A percentile compares a stretch with the other conserved stretches of the same genome.
phyloP scores from a whole-genome alignment of 805 yeast species.

The Clavispora fructus region DNA sequence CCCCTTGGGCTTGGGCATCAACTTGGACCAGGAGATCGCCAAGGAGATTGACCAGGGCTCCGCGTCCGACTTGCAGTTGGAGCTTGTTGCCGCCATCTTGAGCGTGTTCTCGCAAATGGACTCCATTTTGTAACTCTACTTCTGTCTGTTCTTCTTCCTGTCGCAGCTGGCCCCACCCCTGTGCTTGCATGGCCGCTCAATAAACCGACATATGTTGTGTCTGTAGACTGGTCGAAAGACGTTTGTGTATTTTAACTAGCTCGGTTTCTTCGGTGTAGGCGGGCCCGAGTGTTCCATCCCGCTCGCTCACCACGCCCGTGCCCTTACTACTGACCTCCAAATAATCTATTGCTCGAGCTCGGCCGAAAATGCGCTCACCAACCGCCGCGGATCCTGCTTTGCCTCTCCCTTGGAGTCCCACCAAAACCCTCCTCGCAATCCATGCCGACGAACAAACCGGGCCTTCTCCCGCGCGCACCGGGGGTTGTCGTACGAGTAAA shows the following conservation, averaged over 20 bases:
- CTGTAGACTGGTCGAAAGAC: not conserved
- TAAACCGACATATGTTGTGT: not conserved
- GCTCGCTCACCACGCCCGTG: too few relatives aligned
- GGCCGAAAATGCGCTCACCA: slow-evolving; percentile 30
- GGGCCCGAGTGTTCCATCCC: too few relatives aligned
- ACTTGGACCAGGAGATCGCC: slow-evolving; percentile 54
- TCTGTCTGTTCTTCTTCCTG: not conserved
- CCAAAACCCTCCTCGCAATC: slow-evolving; percentile 84
- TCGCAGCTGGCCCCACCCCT: not conserved
- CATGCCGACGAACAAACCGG: slow-evolving; percentile 40
- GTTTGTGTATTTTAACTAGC: not conserved
- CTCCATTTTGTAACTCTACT: slow-evolving; percentile 53
- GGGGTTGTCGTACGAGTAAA: slow-evolving; percentile 59
- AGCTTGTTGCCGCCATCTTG: slow-evolving; percentile 88
- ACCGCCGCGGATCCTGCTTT: slow-evolving; percentile 26
- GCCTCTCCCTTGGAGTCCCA: slow-evolving; percentile 90
- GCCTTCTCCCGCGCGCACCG: slow-evolving; percentile 55
- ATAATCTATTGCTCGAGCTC: not conserved
- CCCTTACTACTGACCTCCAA: too few relatives aligned
- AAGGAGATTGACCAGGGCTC: slow-evolving; percentile 48
- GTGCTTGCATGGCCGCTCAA: not conserved
- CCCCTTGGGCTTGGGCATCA: slow-evolving; percentile 65
- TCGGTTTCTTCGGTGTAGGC: not conserved
- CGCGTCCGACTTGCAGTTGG: slow-evolving; percentile 63
- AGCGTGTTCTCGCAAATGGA: slow-evolving; percentile 91